Evolutionary conservation across 108 stramenopile species (phyloP), one percentile per base, ranked within the genome.

Genomic region (Cyclotella baltica): DNA sequence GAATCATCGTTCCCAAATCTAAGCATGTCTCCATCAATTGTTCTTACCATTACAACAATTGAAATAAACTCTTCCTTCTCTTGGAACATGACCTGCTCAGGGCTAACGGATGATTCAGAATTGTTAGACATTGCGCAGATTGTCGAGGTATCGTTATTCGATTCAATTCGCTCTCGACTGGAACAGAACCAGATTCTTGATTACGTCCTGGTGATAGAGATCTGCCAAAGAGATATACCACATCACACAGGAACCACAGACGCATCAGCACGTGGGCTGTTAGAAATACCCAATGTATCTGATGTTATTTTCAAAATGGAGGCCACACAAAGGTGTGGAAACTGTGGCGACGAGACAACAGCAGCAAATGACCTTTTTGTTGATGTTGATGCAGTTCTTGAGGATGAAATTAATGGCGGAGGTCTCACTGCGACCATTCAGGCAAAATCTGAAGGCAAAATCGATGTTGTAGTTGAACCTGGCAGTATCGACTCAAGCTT

Each of bases 41-140:
- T 2, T 18, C 0, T 61, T 61, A 13, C 59, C n/a, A 34, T 2
- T 0, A 34, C 59, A 1, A 34, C 59, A 61, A 61, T 61, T 9
- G 59, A 61, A 61, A 61, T 61, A 4, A 34, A 61, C 13, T 61
- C 59, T 33, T 61, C 59, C 0, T 61, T 61, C 59, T 16, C 0
- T 34, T 61, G 59, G 59, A 61, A 61, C 31, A 11, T 4, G 11
- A 61, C 59, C 11, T 61, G 59, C 31, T 10, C 59, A 11, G 13
- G 13, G 2, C 31, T 1, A 13, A 3, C 11, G 6, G 31, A 61
- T 13, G 33, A 34, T 1, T 48, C 47, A 27, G 25, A n/a, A 27
- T 11, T 55, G 13, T 33, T 61, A 33, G 10, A 20, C 20, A 22
- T 34, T 34, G 59, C 33, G 13, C 13, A 3, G n/a, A 34, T 61